Base-by-base conservation (phyloP, 768 basidiomycete genomes). In the Russula lepida region DNA sequence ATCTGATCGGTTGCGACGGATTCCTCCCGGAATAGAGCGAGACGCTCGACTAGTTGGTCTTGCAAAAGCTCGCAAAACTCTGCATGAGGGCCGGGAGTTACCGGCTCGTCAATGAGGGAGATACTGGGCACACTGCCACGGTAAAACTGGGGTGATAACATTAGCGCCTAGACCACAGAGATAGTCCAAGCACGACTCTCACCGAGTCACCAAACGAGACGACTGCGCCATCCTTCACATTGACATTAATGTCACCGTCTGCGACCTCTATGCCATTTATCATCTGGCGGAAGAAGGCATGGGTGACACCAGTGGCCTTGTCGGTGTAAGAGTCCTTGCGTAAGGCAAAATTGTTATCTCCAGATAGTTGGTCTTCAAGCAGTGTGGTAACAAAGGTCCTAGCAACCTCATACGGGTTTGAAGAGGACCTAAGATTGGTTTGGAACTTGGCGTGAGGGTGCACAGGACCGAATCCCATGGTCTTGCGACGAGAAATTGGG, bases 161-260 rank as follows among this genome's bases (percentile, higher is more conserved):
- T 49, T 47, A 60, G 49, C 28, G 59, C 35, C 37, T 15, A 39
- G 19, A 23, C 9, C n/a, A 15, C 21, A n/a, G 1, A 23, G 4
- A 4, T 21, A 2, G 6, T 28, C 13, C 12, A 19, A 49, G 4
- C 11, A 44, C 19, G n/a, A 55, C 7, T 15, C 60, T 53, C 28
- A 62, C 60, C 55, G 60, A 62, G 60, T 62, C 55, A 25, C 60
- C 60, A 4, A 57, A 62, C 32, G 60, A 62, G 44, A 62, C 53
- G 32, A 62, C 50, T 1, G 35, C 32, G 43, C 49, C 50, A 27
- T 23, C 56, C 50, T 57, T 86, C 73, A 98, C 78, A 76, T 98
- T 97, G 70, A 99, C 74, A 72, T 98, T 98, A 77, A 97, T 83
- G 73, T 97, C 88, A 30, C 89, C 91, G 68, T 97, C 92, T 12